A percentile compares a stretch with the other conserved stretches of the same genome.
phyloP scores from a whole-genome alignment of 176 grass and related monocot genomes.

The Dactylis glomerata region DNA sequence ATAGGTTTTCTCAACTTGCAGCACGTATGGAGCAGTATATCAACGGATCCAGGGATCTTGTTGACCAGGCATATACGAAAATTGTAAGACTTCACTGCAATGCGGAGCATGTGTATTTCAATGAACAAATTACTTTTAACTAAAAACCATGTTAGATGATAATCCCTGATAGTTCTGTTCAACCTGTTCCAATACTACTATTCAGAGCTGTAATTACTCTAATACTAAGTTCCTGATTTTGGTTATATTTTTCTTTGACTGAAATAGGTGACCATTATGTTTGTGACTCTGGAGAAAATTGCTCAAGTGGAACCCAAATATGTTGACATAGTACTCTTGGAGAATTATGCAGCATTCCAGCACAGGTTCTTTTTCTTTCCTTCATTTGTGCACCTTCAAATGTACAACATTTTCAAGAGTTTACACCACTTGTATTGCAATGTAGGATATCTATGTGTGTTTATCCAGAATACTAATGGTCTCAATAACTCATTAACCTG shows the following conservation, averaged over 20 bases:
- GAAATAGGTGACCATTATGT: conserved; percentile 83
- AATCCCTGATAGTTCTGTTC: not conserved
- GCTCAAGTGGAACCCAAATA: conserved; percentile 92
- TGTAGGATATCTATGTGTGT: not conserved
- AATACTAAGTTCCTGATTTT: not conserved
- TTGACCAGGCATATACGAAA: conserved; percentile 92
- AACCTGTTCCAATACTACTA: not conserved
- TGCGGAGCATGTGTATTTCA: not conserved
- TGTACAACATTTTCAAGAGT: not conserved
- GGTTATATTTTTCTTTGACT: conserved; percentile 8
- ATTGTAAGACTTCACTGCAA: conserved; percentile 50
- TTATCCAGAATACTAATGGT: not conserved
- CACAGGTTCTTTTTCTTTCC: conserved; percentile 47
- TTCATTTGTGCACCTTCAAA: not conserved
- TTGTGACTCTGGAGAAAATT: conserved; percentile 88
- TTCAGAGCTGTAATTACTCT: not conserved
- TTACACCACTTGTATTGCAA: not conserved
- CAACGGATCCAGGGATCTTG: conserved; percentile 87
- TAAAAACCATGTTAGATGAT: not conserved
- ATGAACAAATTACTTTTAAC: not conserved
- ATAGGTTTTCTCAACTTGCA: conserved; percentile 85
- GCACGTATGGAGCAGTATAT: conserved; percentile 86
- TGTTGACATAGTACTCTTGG: conserved; percentile 82
- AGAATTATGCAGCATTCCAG: conserved; percentile 96
- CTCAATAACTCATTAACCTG: not conserved